These are phyloP conservation scores for Botrytis fragariae DNA, from an alignment of 2,329 filamentous ascomycete species.

Conservation along the genomic window DNA sequence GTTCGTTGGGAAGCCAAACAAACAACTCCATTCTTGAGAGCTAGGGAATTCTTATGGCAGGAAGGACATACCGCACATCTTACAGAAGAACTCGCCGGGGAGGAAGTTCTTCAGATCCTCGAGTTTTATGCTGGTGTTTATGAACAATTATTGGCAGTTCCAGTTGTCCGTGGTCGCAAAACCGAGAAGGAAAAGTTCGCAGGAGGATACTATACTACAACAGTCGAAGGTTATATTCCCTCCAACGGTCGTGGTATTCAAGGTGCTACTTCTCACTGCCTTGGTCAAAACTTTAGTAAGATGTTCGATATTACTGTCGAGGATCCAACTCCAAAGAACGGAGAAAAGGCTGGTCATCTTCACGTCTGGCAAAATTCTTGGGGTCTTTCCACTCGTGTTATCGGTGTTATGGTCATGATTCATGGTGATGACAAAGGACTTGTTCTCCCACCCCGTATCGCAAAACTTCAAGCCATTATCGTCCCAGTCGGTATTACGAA, in stretches of 20 bases:
- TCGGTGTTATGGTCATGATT: constrained; percentile 98
- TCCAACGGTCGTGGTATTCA: constrained; percentile 95
- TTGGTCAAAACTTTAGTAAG: constrained; percentile 98
- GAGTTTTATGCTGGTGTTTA: constrained; percentile 92
- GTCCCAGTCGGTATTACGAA: constrained; percentile 92
- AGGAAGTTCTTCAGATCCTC: constrained; percentile 89
- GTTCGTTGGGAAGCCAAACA: constrained; percentile 98
- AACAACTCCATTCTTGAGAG: constrained; percentile 79
- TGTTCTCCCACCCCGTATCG: constrained; percentile 86
- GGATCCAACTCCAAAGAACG: constrained; percentile 70
- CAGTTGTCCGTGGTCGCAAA: constrained; percentile 88
- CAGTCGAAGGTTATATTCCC: constrained; percentile 94
- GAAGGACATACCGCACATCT: constrained; percentile 81
- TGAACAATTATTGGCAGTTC: constrained; percentile 88
- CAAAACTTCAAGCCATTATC: constrained; percentile 80
- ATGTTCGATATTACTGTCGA: constrained; percentile 99
- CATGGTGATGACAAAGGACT: constrained; percentile 95
- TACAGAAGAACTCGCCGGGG: constrained; percentile 74
- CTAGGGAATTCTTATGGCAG: constrained; percentile 96
- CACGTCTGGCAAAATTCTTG: constrained; percentile 99
- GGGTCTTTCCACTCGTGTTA: constrained; percentile 94
- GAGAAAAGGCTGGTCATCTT: constrained; percentile 74
- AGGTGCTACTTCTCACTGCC: constrained; percentile 83
- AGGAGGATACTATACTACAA: constrained; percentile 94
- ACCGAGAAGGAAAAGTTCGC: constrained; percentile 99